A percentile compares a stretch with the other conserved stretches of the same genome.
These are phyloP conservation scores for Dovyalis caffra DNA, from an alignment of 345 rosid species.

Conservation along the genomic window DNA sequence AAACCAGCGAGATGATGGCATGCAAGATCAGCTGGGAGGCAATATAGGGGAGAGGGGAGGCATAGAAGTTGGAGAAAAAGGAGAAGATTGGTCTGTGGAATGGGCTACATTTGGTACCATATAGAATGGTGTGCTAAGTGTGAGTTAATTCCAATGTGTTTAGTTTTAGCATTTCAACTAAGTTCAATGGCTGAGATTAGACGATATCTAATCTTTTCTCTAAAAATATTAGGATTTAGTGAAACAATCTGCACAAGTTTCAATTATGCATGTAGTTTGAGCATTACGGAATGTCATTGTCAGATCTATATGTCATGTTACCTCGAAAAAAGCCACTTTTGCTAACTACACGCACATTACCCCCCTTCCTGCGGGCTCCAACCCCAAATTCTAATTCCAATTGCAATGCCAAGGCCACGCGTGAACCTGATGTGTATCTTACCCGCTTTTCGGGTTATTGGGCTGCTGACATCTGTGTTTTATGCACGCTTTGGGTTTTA, in stretches of 20 bases:
- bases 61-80: conserved; percentile 54
- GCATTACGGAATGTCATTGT: conserved; percentile 72
- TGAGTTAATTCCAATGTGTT: conserved; percentile 12
- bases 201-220: neutral
- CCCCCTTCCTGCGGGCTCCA: no score
- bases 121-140: conserved; percentile 44
- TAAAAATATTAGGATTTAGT: neutral
- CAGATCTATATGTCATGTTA: conserved; percentile 28
- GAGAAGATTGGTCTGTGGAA: conserved; percentile 71
- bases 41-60: conserved; percentile 6
- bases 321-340: neutral
- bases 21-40: conserved; percentile 20
- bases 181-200: conserved; percentile 17
- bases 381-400: neutral
- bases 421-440: neutral
- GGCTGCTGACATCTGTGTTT: conserved; percentile 11
- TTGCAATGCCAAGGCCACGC: conserved; percentile 13
- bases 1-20: conserved; percentile 9
- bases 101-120: conserved; percentile 64
- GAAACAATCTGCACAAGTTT: conserved; percentile 22
- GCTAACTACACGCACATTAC: neutral
- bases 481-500: neutral
- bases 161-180: conserved; percentile 26
- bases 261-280: conserved; percentile 33
- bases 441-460: conserved; percentile 3